Evolutionary conservation across 1,284 basidiomycete species (phyloP).

Genomic region (Malassezia yamatoensis): DNA sequence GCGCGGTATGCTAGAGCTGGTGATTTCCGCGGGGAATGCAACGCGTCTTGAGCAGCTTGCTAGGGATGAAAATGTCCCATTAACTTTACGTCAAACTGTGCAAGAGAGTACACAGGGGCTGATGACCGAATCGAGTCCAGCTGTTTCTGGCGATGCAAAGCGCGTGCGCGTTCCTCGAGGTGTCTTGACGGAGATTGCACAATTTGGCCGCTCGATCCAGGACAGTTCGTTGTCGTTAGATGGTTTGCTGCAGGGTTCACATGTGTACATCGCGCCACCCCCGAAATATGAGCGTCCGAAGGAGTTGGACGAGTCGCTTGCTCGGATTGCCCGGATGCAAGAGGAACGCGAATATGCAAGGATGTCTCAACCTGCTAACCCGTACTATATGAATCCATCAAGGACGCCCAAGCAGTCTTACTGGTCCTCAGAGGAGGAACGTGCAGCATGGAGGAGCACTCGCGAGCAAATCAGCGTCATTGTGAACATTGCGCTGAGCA

Average conservation of each 20-base stretch:
- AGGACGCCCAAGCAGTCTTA: neutral
- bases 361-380: slow-evolving; percentile 7
- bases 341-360: slow-evolving; percentile 15
- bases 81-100: neutral
- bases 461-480: slow-evolving; percentile 18
- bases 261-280: slow-evolving; percentile 4
- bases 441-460: slow-evolving; percentile 17
- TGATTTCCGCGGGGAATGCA: slow-evolving; percentile 2
- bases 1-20: slow-evolving; percentile 2
- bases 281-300: slow-evolving; percentile 12
- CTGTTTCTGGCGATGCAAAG: neutral
- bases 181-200: slow-evolving; percentile 1
- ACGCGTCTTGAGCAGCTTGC: slow-evolving; percentile 1
- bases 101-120: neutral
- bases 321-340: slow-evolving; percentile 15
- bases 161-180: slow-evolving; percentile 2
- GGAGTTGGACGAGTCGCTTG: slow-evolving; percentile 18
- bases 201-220: neutral
- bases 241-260: neutral
- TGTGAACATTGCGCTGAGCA: slow-evolving; percentile 18
- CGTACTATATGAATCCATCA: slow-evolving; percentile 2
- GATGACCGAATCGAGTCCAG: neutral
- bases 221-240: neutral
- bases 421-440: slow-evolving; percentile 2
- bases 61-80: neutral